Percentiles rank a stretch among this genome's conserved stretches.
Evolutionary conservation across 257 asterid species (phyloP).

Genomic region (Solanum ahanhuiri): DNA sequence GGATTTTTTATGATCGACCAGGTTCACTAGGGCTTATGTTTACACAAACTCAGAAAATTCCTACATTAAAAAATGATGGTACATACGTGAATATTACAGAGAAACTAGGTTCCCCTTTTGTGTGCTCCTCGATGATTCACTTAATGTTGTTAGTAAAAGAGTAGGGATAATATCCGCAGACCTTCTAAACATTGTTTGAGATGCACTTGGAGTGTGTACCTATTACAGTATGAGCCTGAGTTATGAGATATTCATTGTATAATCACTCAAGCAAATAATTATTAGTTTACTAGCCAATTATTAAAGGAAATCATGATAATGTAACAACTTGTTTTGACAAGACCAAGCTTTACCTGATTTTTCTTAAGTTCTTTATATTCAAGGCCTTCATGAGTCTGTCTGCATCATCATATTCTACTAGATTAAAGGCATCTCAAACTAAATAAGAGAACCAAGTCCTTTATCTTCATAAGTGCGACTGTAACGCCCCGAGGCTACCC

Average conservation of each 20-base stretch:
- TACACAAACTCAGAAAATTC: no score
- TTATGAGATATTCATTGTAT: no score
- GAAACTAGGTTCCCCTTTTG: neutral
- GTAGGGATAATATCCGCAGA: neutral
- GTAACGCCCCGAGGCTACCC: no score
- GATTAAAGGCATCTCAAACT: no score
- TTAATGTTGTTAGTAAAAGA: neutral
- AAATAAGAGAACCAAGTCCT: no score
- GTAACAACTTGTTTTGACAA: neutral
- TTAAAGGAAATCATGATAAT: neutral
- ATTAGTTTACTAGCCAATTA: neutral
- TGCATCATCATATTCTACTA: neutral
- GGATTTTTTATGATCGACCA: neutral
- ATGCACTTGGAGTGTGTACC: neutral
- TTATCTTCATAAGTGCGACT: no score
- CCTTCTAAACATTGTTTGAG: neutral
- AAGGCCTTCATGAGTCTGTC: neutral
- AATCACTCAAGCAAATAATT: neutral
- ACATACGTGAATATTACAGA: neutral
- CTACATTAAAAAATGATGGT: no score
- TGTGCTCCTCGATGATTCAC: neutral
- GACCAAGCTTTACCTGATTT: neutral
- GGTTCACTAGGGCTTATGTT: neutral
- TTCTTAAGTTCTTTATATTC: no score
- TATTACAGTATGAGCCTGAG: neutral